Percentiles rank a stretch among this genome's conserved stretches.
Conservation (phyloP, 2,329 filamentous ascomycete genomes). For the Passalora sequoiae region DNA sequence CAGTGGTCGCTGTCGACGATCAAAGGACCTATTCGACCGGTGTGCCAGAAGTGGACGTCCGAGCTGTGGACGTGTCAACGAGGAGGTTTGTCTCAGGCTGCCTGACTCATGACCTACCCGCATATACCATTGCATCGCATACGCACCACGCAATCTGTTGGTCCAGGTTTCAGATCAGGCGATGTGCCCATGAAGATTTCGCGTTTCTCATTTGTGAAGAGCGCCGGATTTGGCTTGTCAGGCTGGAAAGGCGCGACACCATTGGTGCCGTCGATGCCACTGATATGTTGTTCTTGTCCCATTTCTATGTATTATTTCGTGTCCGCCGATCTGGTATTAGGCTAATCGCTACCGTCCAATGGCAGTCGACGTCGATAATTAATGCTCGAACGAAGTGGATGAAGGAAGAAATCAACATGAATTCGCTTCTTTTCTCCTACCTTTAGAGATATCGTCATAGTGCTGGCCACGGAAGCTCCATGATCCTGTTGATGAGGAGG, state of each 20-base stretch:
- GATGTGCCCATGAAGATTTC: slow-evolving; percentile 28
- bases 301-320: not conserved
- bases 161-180: slow-evolving; percentile 21
- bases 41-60: slow-evolving; percentile 93
- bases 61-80: slow-evolving; percentile 14
- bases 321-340: not conserved
- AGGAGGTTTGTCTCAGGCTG: not conserved
- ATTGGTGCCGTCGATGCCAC: slow-evolving; percentile 12
- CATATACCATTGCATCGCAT: slow-evolving; percentile 31
- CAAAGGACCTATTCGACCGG: slow-evolving; percentile 93
- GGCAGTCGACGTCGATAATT: not conserved
- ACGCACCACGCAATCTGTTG: slow-evolving; percentile 27
- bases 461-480: not conserved
- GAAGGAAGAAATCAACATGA: not conserved
- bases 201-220: slow-evolving; percentile 27
- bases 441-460: not conserved
- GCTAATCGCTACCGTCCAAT: slow-evolving; percentile 1
- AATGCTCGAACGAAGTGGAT: not conserved
- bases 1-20: slow-evolving; percentile 58
- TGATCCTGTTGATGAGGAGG: not conserved
- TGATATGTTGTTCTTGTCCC: slow-evolving; percentile 10
- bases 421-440: not conserved
- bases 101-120: slow-evolving; percentile 13
- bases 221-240: slow-evolving; percentile 23
- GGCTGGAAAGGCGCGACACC: slow-evolving; percentile 6